Conservation (phyloP, 2,329 filamentous ascomycete genomes). For the Beauveria pseudobassiana region DNA sequence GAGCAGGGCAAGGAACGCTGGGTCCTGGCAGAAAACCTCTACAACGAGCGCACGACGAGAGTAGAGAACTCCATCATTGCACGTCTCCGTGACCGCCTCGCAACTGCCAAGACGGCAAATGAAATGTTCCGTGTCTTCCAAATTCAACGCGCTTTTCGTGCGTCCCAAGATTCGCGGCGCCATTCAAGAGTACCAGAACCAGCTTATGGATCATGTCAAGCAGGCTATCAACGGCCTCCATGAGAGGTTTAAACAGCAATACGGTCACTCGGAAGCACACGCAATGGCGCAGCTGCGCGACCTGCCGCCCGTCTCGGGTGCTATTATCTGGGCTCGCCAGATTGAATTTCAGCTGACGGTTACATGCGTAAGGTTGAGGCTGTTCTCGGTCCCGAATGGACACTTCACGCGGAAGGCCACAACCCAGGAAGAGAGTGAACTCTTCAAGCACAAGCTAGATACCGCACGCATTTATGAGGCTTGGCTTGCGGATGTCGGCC, state of each 20-base stretch:
- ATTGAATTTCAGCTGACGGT: conserved; percentile 90
- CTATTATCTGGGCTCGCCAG: conserved; percentile 95
- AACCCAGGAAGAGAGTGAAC: conserved; percentile 87
- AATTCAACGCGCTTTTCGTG: conserved; percentile 98
- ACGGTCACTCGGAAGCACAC: conserved; percentile 94
- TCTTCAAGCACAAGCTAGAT: conserved; percentile 94
- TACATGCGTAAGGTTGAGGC: conserved; percentile 99
- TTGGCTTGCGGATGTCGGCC: conserved; percentile 85
- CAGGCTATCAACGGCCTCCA: conserved; percentile 89
- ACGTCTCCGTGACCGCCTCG: conserved; percentile 80
- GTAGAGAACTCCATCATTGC: conserved; percentile 99
- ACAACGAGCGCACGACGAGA: conserved; percentile 93
- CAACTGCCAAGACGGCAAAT: conserved; percentile 92
- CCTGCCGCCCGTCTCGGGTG: conserved; percentile 88
- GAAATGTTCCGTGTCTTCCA: conserved; percentile 99
- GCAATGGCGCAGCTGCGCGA: conserved; percentile 97
- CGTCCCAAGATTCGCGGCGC: conserved; percentile 98
- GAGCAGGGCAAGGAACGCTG: conserved; percentile 83
- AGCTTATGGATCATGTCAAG: conserved; percentile 97
- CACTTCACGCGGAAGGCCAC: conserved; percentile 86
- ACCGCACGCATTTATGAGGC: conserved; percentile 91
- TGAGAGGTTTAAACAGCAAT: conserved; percentile 97
- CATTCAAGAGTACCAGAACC: conserved; percentile 95
- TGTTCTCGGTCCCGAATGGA: conserved; percentile 91
- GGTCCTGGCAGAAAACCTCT: conserved; percentile 89